phyloP scores from a whole-genome alignment of 2,329 filamentous ascomycete species.

The Tolypocladium pustulatum region DNA sequence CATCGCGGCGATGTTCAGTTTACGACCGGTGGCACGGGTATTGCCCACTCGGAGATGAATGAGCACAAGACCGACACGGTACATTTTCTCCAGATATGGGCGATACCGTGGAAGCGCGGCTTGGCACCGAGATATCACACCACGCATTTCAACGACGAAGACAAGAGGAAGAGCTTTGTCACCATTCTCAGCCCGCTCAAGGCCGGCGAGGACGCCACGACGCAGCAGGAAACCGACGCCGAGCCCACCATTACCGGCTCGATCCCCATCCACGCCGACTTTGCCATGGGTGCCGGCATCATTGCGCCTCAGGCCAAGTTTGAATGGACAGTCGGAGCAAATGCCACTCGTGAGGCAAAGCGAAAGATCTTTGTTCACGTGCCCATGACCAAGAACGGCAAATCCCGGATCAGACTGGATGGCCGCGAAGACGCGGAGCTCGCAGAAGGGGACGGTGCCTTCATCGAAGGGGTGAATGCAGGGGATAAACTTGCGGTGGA shows the following conservation, averaged over 20 bases:
- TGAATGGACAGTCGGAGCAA: slow-evolving; percentile 60
- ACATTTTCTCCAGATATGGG: slow-evolving; percentile 88
- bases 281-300: slow-evolving; percentile 72
- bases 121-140: slow-evolving; percentile 71
- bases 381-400: slow-evolving; percentile 68
- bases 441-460: slow-evolving; percentile 72
- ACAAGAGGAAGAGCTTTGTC: slow-evolving; percentile 61
- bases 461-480: slow-evolving; percentile 53
- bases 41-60: slow-evolving; percentile 77
- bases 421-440: slow-evolving; percentile 54
- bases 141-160: slow-evolving; percentile 58
- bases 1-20: slow-evolving; percentile 79
- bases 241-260: slow-evolving; percentile 51
- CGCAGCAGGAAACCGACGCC: slow-evolving; percentile 52
- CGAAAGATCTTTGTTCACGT: slow-evolving; percentile 74
- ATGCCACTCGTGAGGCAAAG: slow-evolving; percentile 37
- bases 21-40: slow-evolving; percentile 72
- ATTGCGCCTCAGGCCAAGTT: slow-evolving; percentile 56
- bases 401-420: slow-evolving; percentile 59
- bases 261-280: slow-evolving; percentile 76
- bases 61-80: slow-evolving; percentile 60
- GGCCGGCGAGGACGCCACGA: slow-evolving; percentile 50
- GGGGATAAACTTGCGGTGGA: slow-evolving; percentile 56
- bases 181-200: slow-evolving; percentile 67
- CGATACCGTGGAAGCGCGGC: slow-evolving; percentile 63